Percentiles rank a stretch among this genome's conserved stretches.
phyloP scores from a whole-genome alignment of 129 eudicot genomes.

The Oenanthe sinensis region DNA sequence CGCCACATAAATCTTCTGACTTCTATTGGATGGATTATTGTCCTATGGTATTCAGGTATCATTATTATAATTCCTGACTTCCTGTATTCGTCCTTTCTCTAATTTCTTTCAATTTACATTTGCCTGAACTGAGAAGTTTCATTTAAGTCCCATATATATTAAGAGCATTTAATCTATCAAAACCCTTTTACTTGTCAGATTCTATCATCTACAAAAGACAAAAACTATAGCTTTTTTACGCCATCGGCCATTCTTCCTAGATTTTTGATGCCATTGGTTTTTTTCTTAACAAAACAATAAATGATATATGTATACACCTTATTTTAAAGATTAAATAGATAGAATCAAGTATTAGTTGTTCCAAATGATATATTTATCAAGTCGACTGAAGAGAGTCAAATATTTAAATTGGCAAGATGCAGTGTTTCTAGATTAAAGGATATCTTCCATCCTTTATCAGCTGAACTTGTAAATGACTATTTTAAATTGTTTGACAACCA shows the following conservation, averaged over 20 bases:
- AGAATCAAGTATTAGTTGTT: too few species aligned
- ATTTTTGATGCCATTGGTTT: not conserved
- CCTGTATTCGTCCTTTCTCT: not conserved
- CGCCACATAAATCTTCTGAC: constrained; percentile 79
- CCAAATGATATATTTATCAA: too few species aligned
- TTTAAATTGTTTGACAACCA: too few species aligned
- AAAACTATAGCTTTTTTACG: not conserved
- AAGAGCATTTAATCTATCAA: not conserved
- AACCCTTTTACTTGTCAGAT: not conserved
- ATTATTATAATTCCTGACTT: not conserved
- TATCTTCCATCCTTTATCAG: too few species aligned
- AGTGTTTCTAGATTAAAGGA: too few species aligned
- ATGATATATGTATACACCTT: not conserved
- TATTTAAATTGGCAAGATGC: too few species aligned
- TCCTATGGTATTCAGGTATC: constrained; percentile 99
- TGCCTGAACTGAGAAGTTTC: not conserved
- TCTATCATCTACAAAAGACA: not conserved
- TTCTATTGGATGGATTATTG: constrained; percentile 98
- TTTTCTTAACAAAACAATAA: not conserved
- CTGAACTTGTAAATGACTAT: too few species aligned
- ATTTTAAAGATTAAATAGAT: not conserved
- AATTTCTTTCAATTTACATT: not conserved
- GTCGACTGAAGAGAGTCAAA: too few species aligned
- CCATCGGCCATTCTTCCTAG: not conserved
- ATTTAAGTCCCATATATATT: not conserved